These are phyloP conservation scores for Pilasporangium apinafurcum DNA, from an alignment of 352 stramenopile genomes.

Conservation along the genomic window DNA sequence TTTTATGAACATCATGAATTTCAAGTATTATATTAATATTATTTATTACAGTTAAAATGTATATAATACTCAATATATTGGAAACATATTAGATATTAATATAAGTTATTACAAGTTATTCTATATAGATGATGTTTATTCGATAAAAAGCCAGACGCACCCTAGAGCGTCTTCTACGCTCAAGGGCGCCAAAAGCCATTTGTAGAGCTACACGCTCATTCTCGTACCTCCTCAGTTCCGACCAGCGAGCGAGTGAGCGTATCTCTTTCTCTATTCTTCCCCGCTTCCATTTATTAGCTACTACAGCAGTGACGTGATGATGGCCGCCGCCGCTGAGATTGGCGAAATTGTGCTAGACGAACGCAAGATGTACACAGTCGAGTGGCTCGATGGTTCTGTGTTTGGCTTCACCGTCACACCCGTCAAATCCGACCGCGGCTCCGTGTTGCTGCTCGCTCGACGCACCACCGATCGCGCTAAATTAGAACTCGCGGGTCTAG, in stretches of 20 bases:
- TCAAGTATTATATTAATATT: constrained; percentile 2
- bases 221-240: no score
- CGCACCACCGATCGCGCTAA: constrained; percentile 29
- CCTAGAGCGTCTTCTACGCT: background rate
- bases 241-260: no score
- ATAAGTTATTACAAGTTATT: background rate
- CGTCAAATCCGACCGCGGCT: constrained; percentile 61
- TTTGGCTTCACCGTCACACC: constrained; percentile 73
- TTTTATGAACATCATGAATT: no score
- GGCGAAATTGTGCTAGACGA: constrained; percentile 46
- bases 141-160: background rate
- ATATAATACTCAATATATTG: no score
- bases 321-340: constrained; percentile 9
- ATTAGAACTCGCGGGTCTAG: constrained; percentile 32
- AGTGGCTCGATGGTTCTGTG: constrained; percentile 48
- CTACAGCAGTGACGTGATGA: constrained; percentile 2
- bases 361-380: constrained; percentile 70
- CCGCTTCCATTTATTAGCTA: no score
- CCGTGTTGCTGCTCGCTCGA: constrained; percentile 49
- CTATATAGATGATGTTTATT: no score
- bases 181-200: constrained; percentile 4
- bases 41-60: no score
- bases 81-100: background rate
- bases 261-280: no score
- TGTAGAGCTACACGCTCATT: no score